Evolutionary conservation across 768 basidiomycete species (phyloP).

Genomic region (Obba rivulosa): DNA sequence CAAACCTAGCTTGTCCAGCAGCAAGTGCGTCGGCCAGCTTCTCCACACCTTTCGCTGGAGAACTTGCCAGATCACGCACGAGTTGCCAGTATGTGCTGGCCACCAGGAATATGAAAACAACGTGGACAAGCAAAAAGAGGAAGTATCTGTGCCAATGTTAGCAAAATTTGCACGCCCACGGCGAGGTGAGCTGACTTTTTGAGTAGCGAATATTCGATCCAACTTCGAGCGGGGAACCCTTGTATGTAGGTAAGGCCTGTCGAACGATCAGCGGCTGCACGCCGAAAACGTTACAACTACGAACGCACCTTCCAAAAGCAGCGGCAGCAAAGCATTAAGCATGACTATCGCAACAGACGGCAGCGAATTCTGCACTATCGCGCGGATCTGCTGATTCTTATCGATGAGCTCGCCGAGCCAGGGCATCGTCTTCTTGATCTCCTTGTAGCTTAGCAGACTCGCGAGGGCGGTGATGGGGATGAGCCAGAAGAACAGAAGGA

Average conservation of each 20-base stretch:
- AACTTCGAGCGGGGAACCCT: slow-evolving; percentile 84
- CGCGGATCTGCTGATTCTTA: slow-evolving; percentile 69
- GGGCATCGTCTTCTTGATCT: slow-evolving; percentile 87
- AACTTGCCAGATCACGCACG: slow-evolving; percentile 86
- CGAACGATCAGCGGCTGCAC: not conserved
- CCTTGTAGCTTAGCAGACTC: slow-evolving; percentile 82
- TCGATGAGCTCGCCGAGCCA: slow-evolving; percentile 87
- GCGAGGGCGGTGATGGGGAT: slow-evolving; percentile 88
- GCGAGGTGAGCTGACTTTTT: slow-evolving; percentile 61
- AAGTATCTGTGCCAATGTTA: slow-evolving; percentile 62
- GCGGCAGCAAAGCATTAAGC: slow-evolving; percentile 85
- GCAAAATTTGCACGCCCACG: slow-evolving; percentile 2
- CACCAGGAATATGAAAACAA: slow-evolving; percentile 90
- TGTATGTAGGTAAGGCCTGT: slow-evolving; percentile 79
- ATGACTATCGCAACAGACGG: slow-evolving; percentile 88
- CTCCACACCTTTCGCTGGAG: slow-evolving; percentile 90
- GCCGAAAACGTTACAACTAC: not conserved
- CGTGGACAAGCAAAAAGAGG: slow-evolving; percentile 85
- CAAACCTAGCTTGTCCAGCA: slow-evolving; percentile 65
- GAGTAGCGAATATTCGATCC: slow-evolving; percentile 89
- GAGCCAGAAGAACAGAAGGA: slow-evolving; percentile 88
- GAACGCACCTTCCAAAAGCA: slow-evolving; percentile 74
- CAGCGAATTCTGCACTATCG: slow-evolving; percentile 91
- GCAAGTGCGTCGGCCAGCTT: slow-evolving; percentile 84
- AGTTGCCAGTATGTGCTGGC: slow-evolving; percentile 92